Evolutionary conservation across 257 asterid genomes (phyloP).

Genomic region (Ehretia macrophylla): DNA sequence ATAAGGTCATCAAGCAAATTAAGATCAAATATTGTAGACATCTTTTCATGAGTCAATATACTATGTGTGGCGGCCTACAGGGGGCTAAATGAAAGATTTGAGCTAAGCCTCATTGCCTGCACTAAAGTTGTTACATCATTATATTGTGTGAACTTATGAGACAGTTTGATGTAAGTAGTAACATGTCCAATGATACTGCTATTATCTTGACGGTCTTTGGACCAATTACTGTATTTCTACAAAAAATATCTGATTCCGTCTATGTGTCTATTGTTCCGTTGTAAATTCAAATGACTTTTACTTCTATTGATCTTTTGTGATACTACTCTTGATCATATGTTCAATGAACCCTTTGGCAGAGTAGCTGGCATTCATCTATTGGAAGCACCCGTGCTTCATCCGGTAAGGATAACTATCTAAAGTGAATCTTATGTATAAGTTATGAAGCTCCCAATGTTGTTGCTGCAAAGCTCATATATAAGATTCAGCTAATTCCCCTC

Average conservation of each 20-base stretch:
- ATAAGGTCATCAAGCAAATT: no score
- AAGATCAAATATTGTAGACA: no score
- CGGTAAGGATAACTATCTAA: constrained; percentile 37
- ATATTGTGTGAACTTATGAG: no score
- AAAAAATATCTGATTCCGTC: not conserved
- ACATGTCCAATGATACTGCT: no score
- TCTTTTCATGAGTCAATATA: no score
- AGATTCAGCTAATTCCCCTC: constrained; percentile 12
- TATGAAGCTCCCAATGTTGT: not conserved
- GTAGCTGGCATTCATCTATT: constrained; percentile 84
- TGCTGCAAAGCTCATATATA: constrained; percentile 7
- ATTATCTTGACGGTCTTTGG: no score
- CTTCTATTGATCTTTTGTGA: not conserved
- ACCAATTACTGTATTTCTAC: not conserved
- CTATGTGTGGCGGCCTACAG: no score
- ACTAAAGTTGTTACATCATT: no score
- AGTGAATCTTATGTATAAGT: constrained; percentile 3
- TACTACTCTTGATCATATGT: constrained; percentile 32
- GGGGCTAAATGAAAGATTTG: no score
- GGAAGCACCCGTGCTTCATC: constrained; percentile 81
- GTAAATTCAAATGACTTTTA: not conserved
- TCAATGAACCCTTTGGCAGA: constrained; percentile 54
- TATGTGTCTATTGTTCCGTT: not conserved
- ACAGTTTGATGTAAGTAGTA: no score
- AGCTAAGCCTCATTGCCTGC: no score